Evolutionary conservation across 345 rosid genomes (phyloP).

Genomic region (Syzygium jambos): DNA sequence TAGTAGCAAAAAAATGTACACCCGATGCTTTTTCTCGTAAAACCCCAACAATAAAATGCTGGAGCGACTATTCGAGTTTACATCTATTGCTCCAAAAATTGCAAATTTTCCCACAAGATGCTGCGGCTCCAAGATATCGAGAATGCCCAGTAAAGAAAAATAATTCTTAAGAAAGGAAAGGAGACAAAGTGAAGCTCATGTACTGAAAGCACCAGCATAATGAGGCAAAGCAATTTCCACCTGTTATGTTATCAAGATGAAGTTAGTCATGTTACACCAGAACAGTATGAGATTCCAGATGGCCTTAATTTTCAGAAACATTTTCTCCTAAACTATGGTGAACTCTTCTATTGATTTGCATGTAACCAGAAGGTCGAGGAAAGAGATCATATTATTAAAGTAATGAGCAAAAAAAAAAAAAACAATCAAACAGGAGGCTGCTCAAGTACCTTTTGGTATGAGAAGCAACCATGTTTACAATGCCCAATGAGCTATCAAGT

Average conservation of each 20-base stretch:
- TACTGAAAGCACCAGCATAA: background rate
- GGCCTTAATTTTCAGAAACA: background rate
- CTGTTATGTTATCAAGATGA: background rate
- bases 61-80: background rate
- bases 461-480: background rate
- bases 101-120: background rate
- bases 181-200: background rate
- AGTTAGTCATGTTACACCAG: background rate
- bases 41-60: background rate
- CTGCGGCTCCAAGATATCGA: background rate
- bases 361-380: background rate
- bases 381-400: background rate
- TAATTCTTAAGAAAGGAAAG: background rate
- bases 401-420: background rate
- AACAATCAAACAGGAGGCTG: background rate
- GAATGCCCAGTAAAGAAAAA: background rate
- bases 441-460: background rate
- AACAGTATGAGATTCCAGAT: background rate
- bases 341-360: background rate
- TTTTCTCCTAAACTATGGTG: background rate
- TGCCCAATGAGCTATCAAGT: background rate
- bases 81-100: background rate
- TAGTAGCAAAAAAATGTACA: background rate
- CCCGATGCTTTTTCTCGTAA: background rate
- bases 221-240: background rate